Evolutionary conservation across 177 flowering plant species (phyloP), one percentile per base, ranked within the genome.

Genomic region (Telopea speciosissima): DNA sequence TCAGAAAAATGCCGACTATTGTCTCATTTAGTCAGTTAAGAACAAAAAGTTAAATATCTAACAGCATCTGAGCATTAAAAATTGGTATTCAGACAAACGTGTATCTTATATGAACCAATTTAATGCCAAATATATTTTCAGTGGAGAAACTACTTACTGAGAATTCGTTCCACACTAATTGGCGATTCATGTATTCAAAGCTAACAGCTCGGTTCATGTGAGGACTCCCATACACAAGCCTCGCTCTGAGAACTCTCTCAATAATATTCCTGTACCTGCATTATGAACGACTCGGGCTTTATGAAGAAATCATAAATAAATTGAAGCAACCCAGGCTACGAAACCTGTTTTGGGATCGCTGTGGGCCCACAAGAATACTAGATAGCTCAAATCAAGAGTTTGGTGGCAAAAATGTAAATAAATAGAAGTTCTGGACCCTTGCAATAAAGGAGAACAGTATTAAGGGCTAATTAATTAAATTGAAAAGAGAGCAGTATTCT

Each of bases 131-230:
- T 36, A 40, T 13, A 54, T 25, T 26, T 25, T 31, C 21, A 33
- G 60, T 69, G 21, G 45, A 42, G 52, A 33, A 67, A 56, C 25
- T 68, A 62, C 28, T 77, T 90, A 96, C 99, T 85, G 98, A 96
- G 73, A 96, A 93, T 81, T 93, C 98, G 84, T 90, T 96, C 99
- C 98, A 93, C 71, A 96, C 97, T 79, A 92, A 81, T 72, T 96
- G 98, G 71, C 94, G 98, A 78, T 96, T 93, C 99, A 93, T 96
- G 83, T 96, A 93, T 85, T 93, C 97, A 80, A 96, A 96, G 85
- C 98, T 96, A 70, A 96, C 99, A 74, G 97, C 85, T 69, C 97
- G 82, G 68, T 93, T 93, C 99, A 93, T 90, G 74, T 91, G 78
- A 68, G 95, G 97, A 73, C 89, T 90, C 54, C 89, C 97, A 81